phyloP scores from a whole-genome alignment of 176 grass and related monocot species.

The Aegilops umbellulata region DNA sequence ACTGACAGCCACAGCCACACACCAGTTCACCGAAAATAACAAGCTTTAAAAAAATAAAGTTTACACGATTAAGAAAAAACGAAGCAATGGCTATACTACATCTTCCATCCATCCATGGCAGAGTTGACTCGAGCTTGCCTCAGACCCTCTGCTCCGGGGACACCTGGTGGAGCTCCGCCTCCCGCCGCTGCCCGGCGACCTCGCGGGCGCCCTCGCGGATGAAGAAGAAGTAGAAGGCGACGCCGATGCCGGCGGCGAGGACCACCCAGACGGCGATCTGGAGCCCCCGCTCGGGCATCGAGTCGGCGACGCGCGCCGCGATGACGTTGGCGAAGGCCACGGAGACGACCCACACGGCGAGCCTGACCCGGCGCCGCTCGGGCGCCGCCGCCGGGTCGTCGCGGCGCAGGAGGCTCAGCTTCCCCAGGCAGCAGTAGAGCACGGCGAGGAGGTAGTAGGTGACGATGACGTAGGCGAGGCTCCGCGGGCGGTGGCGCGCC shows the following conservation, averaged over 20 bases:
- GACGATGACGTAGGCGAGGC: slow-evolving; percentile 9
- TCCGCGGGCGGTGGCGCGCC: slow-evolving; percentile 2
- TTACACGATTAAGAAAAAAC: neutral
- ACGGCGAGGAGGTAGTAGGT: slow-evolving; percentile 20
- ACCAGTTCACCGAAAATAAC: neutral
- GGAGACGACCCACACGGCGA: neutral
- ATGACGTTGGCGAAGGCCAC: neutral
- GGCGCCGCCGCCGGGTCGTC: neutral
- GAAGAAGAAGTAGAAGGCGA: neutral
- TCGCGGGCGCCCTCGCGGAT: neutral
- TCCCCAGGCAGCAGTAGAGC: slow-evolving; percentile 17
- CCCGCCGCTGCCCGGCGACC: neutral
- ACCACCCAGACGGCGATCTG: neutral
- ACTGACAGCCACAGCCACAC: neutral
- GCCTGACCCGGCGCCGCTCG: neutral
- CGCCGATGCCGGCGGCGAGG: neutral
- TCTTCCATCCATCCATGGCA: neutral
- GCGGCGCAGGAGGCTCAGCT: neutral
- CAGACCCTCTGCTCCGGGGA: neutral
- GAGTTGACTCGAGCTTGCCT: neutral
- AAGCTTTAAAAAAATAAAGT: neutral
- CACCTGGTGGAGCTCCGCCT: neutral
- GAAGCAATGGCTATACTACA: neutral
- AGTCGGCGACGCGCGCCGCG: neutral
- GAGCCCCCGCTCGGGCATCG: neutral